These are phyloP conservation scores for Cladophialophora bantiana DNA, from an alignment of 2,329 filamentous ascomycete genomes.

Conservation along the genomic window DNA sequence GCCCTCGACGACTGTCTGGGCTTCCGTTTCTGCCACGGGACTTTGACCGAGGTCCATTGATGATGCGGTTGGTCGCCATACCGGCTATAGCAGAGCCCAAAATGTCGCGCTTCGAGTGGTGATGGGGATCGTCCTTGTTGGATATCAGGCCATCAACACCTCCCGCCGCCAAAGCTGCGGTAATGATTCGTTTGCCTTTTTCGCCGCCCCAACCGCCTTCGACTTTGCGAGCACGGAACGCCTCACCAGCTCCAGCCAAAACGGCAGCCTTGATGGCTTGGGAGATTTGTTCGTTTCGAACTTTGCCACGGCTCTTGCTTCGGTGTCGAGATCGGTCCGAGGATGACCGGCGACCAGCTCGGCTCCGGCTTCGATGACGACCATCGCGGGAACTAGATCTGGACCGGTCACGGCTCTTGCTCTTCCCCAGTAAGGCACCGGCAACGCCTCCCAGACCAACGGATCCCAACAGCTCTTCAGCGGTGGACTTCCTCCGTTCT, in stretches of 20 bases:
- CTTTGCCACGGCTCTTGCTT: constrained; percentile 51
- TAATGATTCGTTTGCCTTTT: constrained; percentile 90
- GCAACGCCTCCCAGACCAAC: constrained; percentile 65
- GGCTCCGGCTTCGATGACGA: constrained; percentile 58
- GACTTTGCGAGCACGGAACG: constrained; percentile 87
- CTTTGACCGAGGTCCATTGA: constrained; percentile 80
- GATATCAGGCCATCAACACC: constrained; percentile 77
- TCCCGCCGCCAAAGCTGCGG: constrained; percentile 83
- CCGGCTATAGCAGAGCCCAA: constrained; percentile 88
- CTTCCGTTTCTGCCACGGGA: constrained; percentile 53
- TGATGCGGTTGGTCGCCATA: constrained; percentile 81
- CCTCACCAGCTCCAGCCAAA: constrained; percentile 87
- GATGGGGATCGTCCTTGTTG: constrained; percentile 67
- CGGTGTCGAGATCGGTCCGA: constrained; percentile 62
- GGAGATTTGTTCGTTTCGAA: constrained; percentile 67
- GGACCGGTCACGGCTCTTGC: constrained; percentile 67
- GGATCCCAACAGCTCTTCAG: constrained; percentile 60
- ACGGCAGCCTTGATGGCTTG: constrained; percentile 92
- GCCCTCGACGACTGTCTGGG: constrained; percentile 41
- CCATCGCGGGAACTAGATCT: constrained; percentile 67
- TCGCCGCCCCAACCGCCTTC: constrained; percentile 88
- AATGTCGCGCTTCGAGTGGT: constrained; percentile 79
- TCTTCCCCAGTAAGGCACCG: constrained; percentile 58
- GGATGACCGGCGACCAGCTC: constrained; percentile 50
- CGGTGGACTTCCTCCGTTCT: constrained; percentile 55